Percentiles rank a stretch among this genome's conserved stretches.
Conservation (phyloP, 140 eudicot species). For the Artemisia princeps region DNA sequence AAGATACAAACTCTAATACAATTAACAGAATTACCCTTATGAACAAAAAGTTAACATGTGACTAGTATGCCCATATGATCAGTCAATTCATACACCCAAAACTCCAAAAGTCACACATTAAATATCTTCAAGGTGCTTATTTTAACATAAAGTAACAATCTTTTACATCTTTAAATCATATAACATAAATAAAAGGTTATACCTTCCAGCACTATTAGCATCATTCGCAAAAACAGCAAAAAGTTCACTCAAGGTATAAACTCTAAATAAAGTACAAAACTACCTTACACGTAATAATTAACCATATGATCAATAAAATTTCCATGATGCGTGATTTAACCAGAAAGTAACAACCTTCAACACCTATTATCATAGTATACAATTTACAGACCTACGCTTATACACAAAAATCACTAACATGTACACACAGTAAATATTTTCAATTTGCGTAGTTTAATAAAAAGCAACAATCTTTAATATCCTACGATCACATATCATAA, state of each 20-base stretch:
- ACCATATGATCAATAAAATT: neutral
- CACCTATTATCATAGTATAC: no score
- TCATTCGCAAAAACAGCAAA: neutral
- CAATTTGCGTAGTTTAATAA: no score
- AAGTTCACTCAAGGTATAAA: neutral
- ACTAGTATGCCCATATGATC: constrained; percentile 14
- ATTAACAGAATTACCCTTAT: constrained; percentile 11
- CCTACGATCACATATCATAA: no score
- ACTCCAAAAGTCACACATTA: neutral
- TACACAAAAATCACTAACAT: no score
- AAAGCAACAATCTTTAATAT: no score
- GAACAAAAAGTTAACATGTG: neutral
- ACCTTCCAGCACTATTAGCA: no score
- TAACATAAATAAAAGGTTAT: no score
- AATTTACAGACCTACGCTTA: no score
- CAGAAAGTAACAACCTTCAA: no score
- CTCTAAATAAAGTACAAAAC: neutral
- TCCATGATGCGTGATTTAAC: no score
- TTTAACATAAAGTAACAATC: neutral
- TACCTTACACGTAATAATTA: neutral
- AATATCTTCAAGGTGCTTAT: constrained; percentile 9
- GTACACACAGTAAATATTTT: no score
- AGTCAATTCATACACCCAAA: constrained; percentile 14
- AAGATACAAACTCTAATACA: constrained; percentile 6
- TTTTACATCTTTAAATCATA: no score